Base-by-base conservation (phyloP, 2,329 filamentous ascomycete genomes). In the Pseudogymnoascus sp. region DNA sequence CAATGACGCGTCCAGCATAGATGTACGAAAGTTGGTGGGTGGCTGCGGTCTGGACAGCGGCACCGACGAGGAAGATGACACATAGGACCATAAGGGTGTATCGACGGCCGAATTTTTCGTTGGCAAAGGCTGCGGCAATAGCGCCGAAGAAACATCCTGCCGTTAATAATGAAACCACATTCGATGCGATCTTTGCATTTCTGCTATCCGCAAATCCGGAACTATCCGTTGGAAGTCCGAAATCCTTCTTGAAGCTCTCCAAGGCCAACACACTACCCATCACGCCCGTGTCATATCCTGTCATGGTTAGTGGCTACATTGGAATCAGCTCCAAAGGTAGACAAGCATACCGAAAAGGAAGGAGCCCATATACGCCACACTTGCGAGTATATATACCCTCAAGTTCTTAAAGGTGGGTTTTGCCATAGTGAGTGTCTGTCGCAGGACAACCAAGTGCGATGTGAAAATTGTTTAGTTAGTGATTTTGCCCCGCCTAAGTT, bases 121-220 rank as follows among this genome's bases (percentile, higher is more conserved):
- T 78, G 8, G 80, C 58, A 0, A 77, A 77, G 70, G 76, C 79
- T 57, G 79, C 74, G 26, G 73, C 64, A 59, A 81, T 75, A 61
- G 77, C 79, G 19, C 78, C 78, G 26, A 78, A 74, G 61, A 82
- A 77, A 33, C 78, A 77, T 21, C 78, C 79, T 7, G 78, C 75
- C 62, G 80, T 77, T 59, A 80, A 77, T 15, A 80, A 74, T 1
- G 76, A 75, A 18, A 79, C 76, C 34, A 76, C 74, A 56, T 79
- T 75, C 13, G 62, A 62, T 2, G 65, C 56, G 35, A 66, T 55
- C 10, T 28, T 12, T 13, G 59, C 59, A 18, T 38, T 58, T 33
- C n/a, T 37, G 21, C 28, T 28, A 18, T 35, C n/a, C 18, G 57
- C 10, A 59, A 59, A 59, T 41, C 65, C 64, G 1, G 59, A 59